These are phyloP conservation scores for Phlebopus sp. DNA, from an alignment of 1,284 basidiomycete genomes.

Conservation along the genomic window DNA sequence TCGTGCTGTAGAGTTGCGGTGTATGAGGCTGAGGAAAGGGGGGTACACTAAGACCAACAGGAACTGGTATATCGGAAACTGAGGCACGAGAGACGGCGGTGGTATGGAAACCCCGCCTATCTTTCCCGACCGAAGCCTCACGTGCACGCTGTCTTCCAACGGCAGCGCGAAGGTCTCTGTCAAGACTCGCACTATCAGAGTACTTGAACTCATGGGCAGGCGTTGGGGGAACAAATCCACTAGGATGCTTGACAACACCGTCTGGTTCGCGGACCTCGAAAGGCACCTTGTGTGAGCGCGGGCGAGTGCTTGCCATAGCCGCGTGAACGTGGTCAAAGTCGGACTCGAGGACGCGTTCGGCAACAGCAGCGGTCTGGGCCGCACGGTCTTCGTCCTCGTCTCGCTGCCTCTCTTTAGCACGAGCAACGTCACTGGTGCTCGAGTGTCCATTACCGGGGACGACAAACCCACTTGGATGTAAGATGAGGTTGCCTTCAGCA, in stretches of 20 bases:
- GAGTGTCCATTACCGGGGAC: slow-evolving; percentile 29
- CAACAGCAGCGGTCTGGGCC: slow-evolving; percentile 32
- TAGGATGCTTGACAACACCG: slow-evolving; percentile 34
- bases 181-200: slow-evolving; percentile 6
- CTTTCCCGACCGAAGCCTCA: slow-evolving; percentile 14
- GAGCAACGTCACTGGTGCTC: slow-evolving; percentile 22
- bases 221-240: slow-evolving; percentile 38
- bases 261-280: slow-evolving; percentile 33
- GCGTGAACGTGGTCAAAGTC: slow-evolving; percentile 24
- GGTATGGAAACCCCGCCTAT: slow-evolving; percentile 24
- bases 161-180: slow-evolving; percentile 20
- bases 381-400: slow-evolving; percentile 17
- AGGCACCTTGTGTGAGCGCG: slow-evolving; percentile 31
- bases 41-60: neutral
- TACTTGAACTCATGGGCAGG: slow-evolving; percentile 33
- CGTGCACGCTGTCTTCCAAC: slow-evolving; percentile 8
- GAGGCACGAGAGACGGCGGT: slow-evolving; percentile 1
- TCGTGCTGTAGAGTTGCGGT: no score
- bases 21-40: neutral
- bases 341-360: slow-evolving; percentile 32
- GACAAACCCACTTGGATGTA: slow-evolving; percentile 33
- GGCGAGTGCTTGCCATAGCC: slow-evolving; percentile 22
- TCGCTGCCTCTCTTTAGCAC: slow-evolving; percentile 25
- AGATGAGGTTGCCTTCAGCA: slow-evolving; percentile 18
- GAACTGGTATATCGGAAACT: neutral